Base-by-base conservation (phyloP, 176 grass and related monocot genomes). In the Phyllostachys edulis region DNA sequence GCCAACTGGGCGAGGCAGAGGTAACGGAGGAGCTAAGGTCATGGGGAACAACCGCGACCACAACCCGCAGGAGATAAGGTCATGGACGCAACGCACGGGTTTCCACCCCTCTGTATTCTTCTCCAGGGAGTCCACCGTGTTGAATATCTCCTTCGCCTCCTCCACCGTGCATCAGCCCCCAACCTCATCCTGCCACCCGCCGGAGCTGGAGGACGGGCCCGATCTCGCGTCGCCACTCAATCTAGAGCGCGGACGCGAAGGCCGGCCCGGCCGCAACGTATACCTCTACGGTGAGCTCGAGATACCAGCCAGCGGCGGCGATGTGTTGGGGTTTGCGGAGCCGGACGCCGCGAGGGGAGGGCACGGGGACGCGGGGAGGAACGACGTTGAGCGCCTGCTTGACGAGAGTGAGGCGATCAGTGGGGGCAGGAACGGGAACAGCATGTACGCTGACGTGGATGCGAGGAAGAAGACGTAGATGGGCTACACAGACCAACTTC, bases 51-150 rank as follows among this genome's bases (percentile, higher is more conserved):
- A 79, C 78, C 78, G 41, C 13, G 96, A 99, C 80, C 93, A 92
- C 85, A 99, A 85, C 89, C 96, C 96, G 51, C 87, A 79, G 42
- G 96, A 95, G 12, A 81, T 99, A n/a, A 79, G 81, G 44, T 92
- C 96, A 54, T 99, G 96, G 96, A 93, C 96, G 75, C 91, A 89
- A 59, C 85, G 96, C 78, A 99, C 96, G 12, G 91, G 96, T 3
- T 99, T 94, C 83, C 88, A 94, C 59, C 39, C 90, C 16, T 89
- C 76, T 9, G 27, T 83, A 62, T 91, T 77, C 78, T 82, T 91
- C 90, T 97, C 93, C 57, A 90, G 96, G 21, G 96, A 96, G 76
- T 80, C 88, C n/a, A 67, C 63, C 5, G 75, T 76, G 47, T 75
- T 56, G 42, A 76, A 64, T 55, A 76, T 74, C 6, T 75, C 82